Percentiles rank a stretch among this genome's conserved stretches.
Conservation (phyloP, 163 green algal species). For the Scenedesmus sp. region DNA sequence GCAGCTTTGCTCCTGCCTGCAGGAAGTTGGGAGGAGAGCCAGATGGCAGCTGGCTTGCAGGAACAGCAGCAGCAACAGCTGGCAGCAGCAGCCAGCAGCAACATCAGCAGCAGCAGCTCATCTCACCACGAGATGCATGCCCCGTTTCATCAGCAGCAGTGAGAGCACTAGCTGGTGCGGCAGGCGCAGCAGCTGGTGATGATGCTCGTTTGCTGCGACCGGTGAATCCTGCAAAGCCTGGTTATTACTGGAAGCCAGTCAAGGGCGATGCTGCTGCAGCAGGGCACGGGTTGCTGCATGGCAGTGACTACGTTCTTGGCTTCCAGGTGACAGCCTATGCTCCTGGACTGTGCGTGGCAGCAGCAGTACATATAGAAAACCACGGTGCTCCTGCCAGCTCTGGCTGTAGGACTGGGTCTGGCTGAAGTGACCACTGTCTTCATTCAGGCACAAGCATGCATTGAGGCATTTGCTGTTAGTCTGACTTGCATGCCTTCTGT, state of each 20-base stretch:
- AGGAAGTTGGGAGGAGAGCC: neutral
- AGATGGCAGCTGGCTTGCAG: slow-evolving; percentile 3
- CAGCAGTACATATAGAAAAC: neutral
- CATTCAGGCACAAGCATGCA: neutral
- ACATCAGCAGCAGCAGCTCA: neutral
- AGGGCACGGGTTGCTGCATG: neutral
- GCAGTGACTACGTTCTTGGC: slow-evolving; percentile 4
- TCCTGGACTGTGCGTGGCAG: neutral
- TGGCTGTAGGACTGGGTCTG: neutral
- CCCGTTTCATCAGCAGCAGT: neutral
- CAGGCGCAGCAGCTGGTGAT: neutral
- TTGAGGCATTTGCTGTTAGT: neutral
- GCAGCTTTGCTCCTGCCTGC: neutral
- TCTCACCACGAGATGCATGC: neutral
- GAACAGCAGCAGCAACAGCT: neutral
- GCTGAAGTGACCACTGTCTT: neutral
- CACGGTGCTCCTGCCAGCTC: neutral
- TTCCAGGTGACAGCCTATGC: neutral
- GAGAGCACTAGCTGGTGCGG: too few relatives aligned
- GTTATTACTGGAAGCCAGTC: slow-evolving; percentile 54
- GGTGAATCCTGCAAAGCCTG: slow-evolving; percentile 21
- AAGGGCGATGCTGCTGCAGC: neutral
- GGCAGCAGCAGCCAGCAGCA: neutral
- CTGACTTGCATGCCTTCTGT: neutral
- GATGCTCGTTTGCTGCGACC: slow-evolving; percentile 18